Evolutionary conservation across 73 alveolate genomes (phyloP), one percentile per base, ranked within the genome.

Genomic region (Blepharisma stoltei): DNA sequence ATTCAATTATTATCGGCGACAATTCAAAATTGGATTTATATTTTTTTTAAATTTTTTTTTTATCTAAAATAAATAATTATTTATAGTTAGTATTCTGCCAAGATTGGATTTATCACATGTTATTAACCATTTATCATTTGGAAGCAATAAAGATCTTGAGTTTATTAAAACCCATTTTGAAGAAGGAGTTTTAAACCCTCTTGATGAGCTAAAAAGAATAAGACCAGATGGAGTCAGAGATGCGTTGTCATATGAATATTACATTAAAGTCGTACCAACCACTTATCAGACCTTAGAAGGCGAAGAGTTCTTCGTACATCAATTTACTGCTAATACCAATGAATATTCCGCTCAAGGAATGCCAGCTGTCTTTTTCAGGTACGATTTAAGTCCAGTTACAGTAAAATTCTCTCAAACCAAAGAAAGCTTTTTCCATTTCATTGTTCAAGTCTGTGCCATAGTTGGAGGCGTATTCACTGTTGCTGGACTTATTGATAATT

Each of bases 381-480:
- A 92, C 85, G 98, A 94, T 67, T 82, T 96, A 18, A 86, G 97
- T 6, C 98, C 98, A 18, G 92, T 92, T 44, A 96, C 98, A 38
- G 99, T 94, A 20, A 85, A 86, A 54, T 90, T 85, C 81, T 78
- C 82, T 7, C 88, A 90, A 70, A 83, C 83, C 37, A 92, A 89
- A 67, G 99, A 90, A 75, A 77, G 90, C 25, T 86, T 96, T 77
- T 71, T 94, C 43, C 92, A 90, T 67, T 96, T 96, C 81, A 71
- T 96, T 54, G 94, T 94, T 25, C 85, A 92, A 77, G 90, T 96
- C 45, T 94, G 97, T 85, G 97, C 98, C 7, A 94, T 96, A 75
- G 71, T 96, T n/a, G 99, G 99, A 71, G 99, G 99, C n/a, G 95
- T 96, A 11, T 96, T 92, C 86, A 94, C 99, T 41, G 94, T 93